phyloP scores from a whole-genome alignment of 2,329 filamentous ascomycete genomes.

The Alternaria sp. region DNA sequence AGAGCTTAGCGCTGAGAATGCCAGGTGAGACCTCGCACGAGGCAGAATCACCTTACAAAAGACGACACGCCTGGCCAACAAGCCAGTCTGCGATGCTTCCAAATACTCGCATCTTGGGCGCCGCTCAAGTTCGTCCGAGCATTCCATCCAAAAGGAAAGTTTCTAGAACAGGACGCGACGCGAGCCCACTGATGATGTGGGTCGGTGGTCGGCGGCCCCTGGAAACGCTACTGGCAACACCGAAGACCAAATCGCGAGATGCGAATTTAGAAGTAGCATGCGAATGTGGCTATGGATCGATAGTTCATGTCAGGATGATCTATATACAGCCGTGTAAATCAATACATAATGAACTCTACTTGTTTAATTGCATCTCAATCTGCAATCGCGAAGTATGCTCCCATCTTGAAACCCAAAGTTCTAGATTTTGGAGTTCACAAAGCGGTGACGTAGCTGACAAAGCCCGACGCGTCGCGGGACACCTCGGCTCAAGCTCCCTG shows the following conservation, averaged over 20 bases:
- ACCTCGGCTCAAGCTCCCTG: slow-evolving; percentile 17
- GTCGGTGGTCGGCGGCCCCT: slow-evolving; percentile 3
- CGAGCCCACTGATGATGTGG: slow-evolving; percentile 2
- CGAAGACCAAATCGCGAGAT: slow-evolving; percentile 3
- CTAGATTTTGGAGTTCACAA: slow-evolving; percentile 17
- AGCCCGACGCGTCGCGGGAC: slow-evolving; percentile 11
- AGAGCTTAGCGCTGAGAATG: slow-evolving; percentile 85
- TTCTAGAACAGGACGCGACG: slow-evolving; percentile 2
- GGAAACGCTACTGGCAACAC: neutral
- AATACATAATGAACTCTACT: neutral
- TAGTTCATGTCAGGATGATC: neutral
- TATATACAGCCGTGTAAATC: slow-evolving; percentile 6
- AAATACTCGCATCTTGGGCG: slow-evolving; percentile 3
- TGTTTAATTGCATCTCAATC: neutral
- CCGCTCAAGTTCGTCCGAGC: slow-evolving; percentile 29
- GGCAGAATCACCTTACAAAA: slow-evolving; percentile 18
- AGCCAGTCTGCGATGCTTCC: slow-evolving; percentile 12
- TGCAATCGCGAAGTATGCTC: neutral
- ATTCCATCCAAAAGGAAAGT: slow-evolving; percentile 2
- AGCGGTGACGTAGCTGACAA: slow-evolving; percentile 20
- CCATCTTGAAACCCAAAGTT: slow-evolving; percentile 4
- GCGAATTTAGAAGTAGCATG: neutral
- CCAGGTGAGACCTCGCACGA: slow-evolving; percentile 61
- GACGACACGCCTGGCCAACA: slow-evolving; percentile 17
- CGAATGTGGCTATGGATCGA: neutral